Conservation (phyloP, 768 basidiomycete genomes). For the Dendrothele bispora region DNA sequence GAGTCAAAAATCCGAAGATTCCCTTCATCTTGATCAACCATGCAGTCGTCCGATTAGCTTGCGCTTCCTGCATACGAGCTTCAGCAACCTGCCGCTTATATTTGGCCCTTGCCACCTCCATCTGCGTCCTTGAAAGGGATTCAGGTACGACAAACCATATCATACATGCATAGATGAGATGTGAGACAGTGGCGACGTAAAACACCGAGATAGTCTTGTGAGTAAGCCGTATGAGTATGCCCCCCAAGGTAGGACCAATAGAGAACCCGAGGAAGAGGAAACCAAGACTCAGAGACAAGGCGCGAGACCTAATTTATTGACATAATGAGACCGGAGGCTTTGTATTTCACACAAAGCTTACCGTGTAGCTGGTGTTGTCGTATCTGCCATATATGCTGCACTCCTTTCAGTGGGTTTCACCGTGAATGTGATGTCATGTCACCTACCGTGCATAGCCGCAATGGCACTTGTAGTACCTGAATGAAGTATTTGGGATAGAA, state of each 20-base stretch:
- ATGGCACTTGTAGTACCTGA: constrained; percentile 50
- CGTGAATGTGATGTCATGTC: too few relatives aligned
- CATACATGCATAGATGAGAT: constrained; percentile 48
- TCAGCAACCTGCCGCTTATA: constrained; percentile 33
- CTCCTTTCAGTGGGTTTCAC: too few relatives aligned
- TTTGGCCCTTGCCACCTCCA: constrained; percentile 36
- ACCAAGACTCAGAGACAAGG: constrained; percentile 67
- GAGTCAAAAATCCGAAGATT: constrained; percentile 65
- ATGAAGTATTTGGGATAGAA: constrained; percentile 18
- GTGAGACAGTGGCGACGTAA: constrained; percentile 57
- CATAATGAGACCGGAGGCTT: constrained; percentile 4
- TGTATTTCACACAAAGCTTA: constrained; percentile 21
- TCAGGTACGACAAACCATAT: constrained; percentile 73
- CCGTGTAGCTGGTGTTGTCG: constrained; percentile 55
- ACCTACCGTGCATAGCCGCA: constrained; percentile 55
- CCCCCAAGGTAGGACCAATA: constrained; percentile 63
- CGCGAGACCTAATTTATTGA: constrained; percentile 47
- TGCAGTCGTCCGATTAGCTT: constrained; percentile 15
- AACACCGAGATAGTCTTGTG: constrained; percentile 63
- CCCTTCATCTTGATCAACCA: constrained; percentile 41
- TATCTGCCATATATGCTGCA: constrained; percentile 74
- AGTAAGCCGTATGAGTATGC: constrained; percentile 59
- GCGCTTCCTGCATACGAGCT: too few relatives aligned
- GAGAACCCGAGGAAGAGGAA: constrained; percentile 74
- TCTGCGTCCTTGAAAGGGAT: constrained; percentile 58